Evolutionary conservation across 2,329 filamentous ascomycete genomes (phyloP), one percentile per base, ranked within the genome.

Genomic region (Hymenotorrendiella dingleyae): DNA sequence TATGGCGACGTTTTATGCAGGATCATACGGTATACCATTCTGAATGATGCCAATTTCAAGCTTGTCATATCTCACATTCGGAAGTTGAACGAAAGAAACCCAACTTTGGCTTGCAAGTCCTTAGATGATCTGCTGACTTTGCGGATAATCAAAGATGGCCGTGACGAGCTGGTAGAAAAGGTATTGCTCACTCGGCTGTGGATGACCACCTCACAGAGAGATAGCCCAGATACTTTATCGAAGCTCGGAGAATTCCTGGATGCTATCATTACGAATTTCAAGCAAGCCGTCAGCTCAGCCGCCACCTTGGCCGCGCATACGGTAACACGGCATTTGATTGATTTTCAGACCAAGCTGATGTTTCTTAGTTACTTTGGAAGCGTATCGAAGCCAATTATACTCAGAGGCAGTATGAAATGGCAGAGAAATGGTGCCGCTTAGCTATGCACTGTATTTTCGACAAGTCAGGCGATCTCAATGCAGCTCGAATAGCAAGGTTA

Each of bases 341-440:
- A n/a, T n/a, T n/a, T n/a, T n/a, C n/a, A n/a, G n/a, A n/a, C n/a
- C 6, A 14, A 28, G n/a, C 52, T 56, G 33, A 58, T 22, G 26
- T 9, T 8, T 6, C 27, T 49, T 46, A 91, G 84, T 62, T 95
- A 3, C 65, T 95, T 3, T 96, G 89, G 88, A 93, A 88, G 63
- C 76, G 73, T 20, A 69, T 86, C n/a, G 84, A 89, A 40, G 63
- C 69, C 1, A 68, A 69, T 11, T 78, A 76, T 48, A 64, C 64
- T 1, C 69, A 74, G 23, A 67, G 71, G 2, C 64, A 78, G 12
- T 75, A 74, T 42, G 66, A 70, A 2, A 51, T 68, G 11, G 75
- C 83, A 1, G 74, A 83, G 48, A 64, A 68, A 38, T 96, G 87
- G 88, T 94, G 86, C 54, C 70, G 63, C 6, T 59, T 88, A 14